Evolutionary conservation across 192 early-diverging fungal species (phyloP), one percentile per base, ranked within the genome.

Genomic region (Mortierella alpina): DNA sequence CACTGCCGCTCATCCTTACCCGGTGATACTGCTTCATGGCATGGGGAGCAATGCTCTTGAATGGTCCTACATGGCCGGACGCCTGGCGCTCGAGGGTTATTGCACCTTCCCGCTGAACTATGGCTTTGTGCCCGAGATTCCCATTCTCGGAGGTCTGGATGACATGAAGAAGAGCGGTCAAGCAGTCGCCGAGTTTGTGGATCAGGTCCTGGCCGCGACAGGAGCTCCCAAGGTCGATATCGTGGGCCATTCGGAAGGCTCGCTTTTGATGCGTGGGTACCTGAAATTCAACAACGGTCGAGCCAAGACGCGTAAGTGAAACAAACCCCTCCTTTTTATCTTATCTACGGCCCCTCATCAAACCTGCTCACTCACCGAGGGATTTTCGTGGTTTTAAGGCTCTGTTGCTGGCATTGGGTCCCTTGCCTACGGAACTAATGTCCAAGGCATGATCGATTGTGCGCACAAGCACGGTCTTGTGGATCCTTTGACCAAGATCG

Each of bases 231-330:
- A 71, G 14, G 61, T 71, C 41, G 69, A 71, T 55, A 51, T 71
- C 6, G 14, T 71, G 5, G 69, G 69, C 20, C 59, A 71, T n/a
- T 71, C 69, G 5, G 59, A 71, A 14, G 69, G 69, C 7, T 60
- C 59, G 42, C 41, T 22, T 15, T 20, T 71, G 20, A 47, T 61
- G 41, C 69, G 69, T 7, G 47, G 42, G 31, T 71, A 71, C 61
- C 23, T 71, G 15, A 71, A 71, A n/a, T 54, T 64, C 59, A n/a
- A 18, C 10, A 45, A 45, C 18, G 69, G 69, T 8, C 15, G 4
- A 4, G 45, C 63, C 1, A 71, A 63, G 40, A 22, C 44, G 1
- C 14, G 52, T 15, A 22, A 52, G 23, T 48, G 31, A 31, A 31
- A 31, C 31, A 31, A n/a, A n/a, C n/a, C n/a, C n/a, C n/a, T n/a